A percentile compares a stretch with the other conserved stretches of the same genome.
Evolutionary conservation across 192 early-diverging fungal genomes (phyloP).

Genomic region (Physocladia obscura): DNA sequence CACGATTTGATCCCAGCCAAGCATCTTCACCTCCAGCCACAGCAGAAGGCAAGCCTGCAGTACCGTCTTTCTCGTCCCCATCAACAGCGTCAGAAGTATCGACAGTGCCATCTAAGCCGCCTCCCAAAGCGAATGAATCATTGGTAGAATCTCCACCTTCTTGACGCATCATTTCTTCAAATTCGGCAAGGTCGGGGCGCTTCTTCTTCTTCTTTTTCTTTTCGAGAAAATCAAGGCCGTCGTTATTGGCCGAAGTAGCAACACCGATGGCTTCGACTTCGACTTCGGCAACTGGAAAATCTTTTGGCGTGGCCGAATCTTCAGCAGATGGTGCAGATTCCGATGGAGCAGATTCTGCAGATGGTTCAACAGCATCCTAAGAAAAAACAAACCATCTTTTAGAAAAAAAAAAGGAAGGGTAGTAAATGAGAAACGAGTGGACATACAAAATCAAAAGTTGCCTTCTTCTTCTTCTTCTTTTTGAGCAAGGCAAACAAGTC

Average conservation of each 20-base stretch:
- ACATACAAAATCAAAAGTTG: constrained; percentile 18
- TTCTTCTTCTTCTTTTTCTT: constrained; percentile 83
- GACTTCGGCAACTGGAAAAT: constrained; percentile 39
- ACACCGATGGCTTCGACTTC: constrained; percentile 39
- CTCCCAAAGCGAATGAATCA: constrained; percentile 34
- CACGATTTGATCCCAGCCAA: constrained; percentile 88
- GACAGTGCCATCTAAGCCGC: constrained; percentile 7
- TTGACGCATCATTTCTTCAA: constrained; percentile 68
- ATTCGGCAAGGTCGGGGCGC: constrained; percentile 75
- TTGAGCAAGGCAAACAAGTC: constrained; percentile 61
- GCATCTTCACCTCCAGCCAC: constrained; percentile 41
- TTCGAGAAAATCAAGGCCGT: constrained; percentile 59
- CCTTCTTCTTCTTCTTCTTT: constrained; percentile 90
- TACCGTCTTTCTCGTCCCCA: not conserved
- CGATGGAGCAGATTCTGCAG: not conserved
- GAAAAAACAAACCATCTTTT: too few relatives aligned
- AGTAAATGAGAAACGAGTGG: not conserved
- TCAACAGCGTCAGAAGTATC: not conserved
- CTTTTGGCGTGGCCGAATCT: constrained; percentile 38
- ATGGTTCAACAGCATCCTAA: not conserved
- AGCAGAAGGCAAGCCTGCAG: not conserved
- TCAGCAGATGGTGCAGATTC: not conserved
- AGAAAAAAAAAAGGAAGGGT: constrained; percentile 10
- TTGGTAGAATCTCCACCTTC: constrained; percentile 15
- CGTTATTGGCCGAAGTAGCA: constrained; percentile 20